These are phyloP conservation scores for Alternaria longipes DNA, from an alignment of 2,329 filamentous ascomycete genomes.

Conservation along the genomic window DNA sequence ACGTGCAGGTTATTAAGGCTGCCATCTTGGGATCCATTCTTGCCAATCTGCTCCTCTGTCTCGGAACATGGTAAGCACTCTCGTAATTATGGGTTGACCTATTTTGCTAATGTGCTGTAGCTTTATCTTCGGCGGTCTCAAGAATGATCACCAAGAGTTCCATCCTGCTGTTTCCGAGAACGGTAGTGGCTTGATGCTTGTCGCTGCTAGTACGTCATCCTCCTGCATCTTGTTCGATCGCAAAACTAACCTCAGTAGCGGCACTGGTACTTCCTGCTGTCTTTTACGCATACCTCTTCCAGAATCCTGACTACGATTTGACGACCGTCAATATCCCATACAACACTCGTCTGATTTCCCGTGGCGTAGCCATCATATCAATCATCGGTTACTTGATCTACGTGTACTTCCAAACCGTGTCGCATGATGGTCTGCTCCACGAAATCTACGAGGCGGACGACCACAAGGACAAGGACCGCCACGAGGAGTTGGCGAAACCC, in stretches of 20 bases:
- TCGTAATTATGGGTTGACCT: neutral
- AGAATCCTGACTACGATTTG: slow-evolving; percentile 39
- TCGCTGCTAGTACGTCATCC: slow-evolving; percentile 69
- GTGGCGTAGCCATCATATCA: slow-evolving; percentile 74
- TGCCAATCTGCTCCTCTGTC: slow-evolving; percentile 80
- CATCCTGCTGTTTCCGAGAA: slow-evolving; percentile 80
- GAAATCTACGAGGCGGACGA: slow-evolving; percentile 78
- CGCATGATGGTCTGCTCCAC: slow-evolving; percentile 80
- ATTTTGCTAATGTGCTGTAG: neutral
- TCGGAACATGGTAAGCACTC: slow-evolving; percentile 69
- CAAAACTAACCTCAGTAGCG: slow-evolving; percentile 45
- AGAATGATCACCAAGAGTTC: slow-evolving; percentile 74
- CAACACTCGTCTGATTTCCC: slow-evolving; percentile 72
- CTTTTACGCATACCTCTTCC: slow-evolving; percentile 60
- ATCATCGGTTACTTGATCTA: slow-evolving; percentile 70
- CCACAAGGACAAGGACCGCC: slow-evolving; percentile 69
- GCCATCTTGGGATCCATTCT: slow-evolving; percentile 85
- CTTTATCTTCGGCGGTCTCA: slow-evolving; percentile 79
- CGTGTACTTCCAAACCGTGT: slow-evolving; percentile 77
- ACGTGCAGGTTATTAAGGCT: slow-evolving; percentile 78
- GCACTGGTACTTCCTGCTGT: slow-evolving; percentile 59
- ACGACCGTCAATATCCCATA: slow-evolving; percentile 59
- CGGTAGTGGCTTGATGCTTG: slow-evolving; percentile 78
- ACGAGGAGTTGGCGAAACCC: slow-evolving; percentile 66
- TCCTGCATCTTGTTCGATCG: slow-evolving; percentile 9